Evolutionary conservation across 2,329 filamentous ascomycete genomes (phyloP), one percentile per base, ranked within the genome.

Genomic region (Westerdykella aurantiaca): DNA sequence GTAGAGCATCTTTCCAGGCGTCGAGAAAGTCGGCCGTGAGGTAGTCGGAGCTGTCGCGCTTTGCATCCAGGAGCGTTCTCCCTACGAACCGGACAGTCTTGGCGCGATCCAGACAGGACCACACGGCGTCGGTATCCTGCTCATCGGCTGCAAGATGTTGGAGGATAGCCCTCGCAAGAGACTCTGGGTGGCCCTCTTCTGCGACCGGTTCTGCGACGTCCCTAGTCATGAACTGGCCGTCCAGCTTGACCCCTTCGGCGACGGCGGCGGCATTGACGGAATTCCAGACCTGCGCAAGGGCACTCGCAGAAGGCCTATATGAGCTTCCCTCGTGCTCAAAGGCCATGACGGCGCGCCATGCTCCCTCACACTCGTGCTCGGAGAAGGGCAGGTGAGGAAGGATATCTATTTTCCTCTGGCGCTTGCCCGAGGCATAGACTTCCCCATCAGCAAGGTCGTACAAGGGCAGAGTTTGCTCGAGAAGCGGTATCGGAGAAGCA

Each of bases 321-420:
- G 68, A 71, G 44, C 52, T 40, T 34, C 47, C 62, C 2, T 57
- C 55, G 46, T 66, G 56, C 45, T 79, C 72, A 60, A 81, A 81
- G 23, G 73, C 78, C 52, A 75, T 72, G 11, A 80, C 51, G 34
- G 74, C 69, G 31, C 53, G 57, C 76, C 77, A 81, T 2, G 61
- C 75, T 7, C 49, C 47, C 45, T 74, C 66, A 49, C 76, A 80
- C 53, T 81, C 72, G 5, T 56, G 68, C 13, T 70, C 53, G 14
- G 77, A 80, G 16, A 79, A 59, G 2, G 78, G 78, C 4, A 79
- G 67, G 54, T 79, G 65, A 9, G 59, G 60, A 48, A 78, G 75
- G 2, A 79, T 45, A 33, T 57, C 47, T 5, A 60, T 52, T 46
- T 72, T 72, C 22, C 61, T 60, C 21, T 46, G 49, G 41, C 56